Base-by-base conservation (phyloP, 345 rosid genomes). In the Hypericum perforatum region DNA sequence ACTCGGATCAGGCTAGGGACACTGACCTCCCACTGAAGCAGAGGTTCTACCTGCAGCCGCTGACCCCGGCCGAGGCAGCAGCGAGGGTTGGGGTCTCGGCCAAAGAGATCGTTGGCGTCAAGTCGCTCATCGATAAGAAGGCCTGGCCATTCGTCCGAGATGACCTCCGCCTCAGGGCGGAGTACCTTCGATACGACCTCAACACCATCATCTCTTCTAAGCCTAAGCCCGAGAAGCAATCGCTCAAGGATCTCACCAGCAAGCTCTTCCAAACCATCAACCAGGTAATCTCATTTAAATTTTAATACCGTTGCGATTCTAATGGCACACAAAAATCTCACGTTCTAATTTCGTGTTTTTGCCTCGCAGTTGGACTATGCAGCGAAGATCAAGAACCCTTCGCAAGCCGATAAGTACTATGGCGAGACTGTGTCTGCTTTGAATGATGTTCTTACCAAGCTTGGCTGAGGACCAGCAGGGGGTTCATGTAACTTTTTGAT, bases 1-100 rank as follows among this genome's bases (percentile, higher is more conserved):
- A 91, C 67, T 78, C 98, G 11, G 98, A 91, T 73, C 62, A 87
- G 65, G 41, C 98, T 45, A 82, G 98, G 70, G 98, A 91, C 65
- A 48, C 85, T 2, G 43, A 37, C 0, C 63, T 82, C 54, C 70
- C 82, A 6, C 53, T 67, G 64, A 87, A 79, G 63, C 49, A 75
- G 0, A 83, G 98, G 68, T 91, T 91, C 62, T 91, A 38, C 65
- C 1, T 91, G 45, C 98, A 91, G 53, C 78, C 95, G 40, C 71
- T 81, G 49, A 2, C 69, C 9, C 96, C 98, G 6, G 11, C 70
- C 6, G 64, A 78, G 69, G 98, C 96, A 13, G 90, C 80, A 6
- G 66, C 66, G 53, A 78, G 96, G 57, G 90, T 95, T 10, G 87
- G 87, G 71, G 96, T 78, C 38, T 85, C 96, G 5, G 95, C 96